Conservation (phyloP, 305 asterid species). For the Fraxinus xanthoxyloides region DNA sequence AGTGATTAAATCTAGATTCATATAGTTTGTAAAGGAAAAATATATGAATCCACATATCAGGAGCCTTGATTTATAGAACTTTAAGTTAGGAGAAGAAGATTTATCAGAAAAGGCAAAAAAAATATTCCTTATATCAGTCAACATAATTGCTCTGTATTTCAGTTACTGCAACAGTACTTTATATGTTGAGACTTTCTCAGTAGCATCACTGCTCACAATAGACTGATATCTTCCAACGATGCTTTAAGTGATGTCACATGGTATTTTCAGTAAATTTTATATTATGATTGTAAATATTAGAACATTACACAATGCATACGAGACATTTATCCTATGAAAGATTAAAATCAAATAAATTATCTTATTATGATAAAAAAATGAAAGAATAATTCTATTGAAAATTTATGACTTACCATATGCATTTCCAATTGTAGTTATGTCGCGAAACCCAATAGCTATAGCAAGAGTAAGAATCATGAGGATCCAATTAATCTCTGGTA, state of each 20-base stretch:
- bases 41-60: background rate
- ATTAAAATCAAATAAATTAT: background rate
- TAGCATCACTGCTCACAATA: background rate
- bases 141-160: background rate
- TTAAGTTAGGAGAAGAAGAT: background rate
- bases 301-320: background rate
- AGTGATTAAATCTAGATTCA: background rate
- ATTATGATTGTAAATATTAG: background rate
- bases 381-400: background rate
- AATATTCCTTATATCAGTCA: background rate
- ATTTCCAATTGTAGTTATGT: slow-evolving; percentile 61
- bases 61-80: background rate
- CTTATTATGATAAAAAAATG: background rate
- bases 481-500: slow-evolving; percentile 81
- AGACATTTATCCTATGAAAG: background rate
- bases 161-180: background rate
- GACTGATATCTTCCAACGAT: background rate
- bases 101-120: background rate
- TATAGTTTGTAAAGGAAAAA: background rate
- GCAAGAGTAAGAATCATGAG: slow-evolving; percentile 79
- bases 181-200: background rate
- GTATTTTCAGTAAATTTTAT: background rate
- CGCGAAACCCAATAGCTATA: slow-evolving; percentile 64
- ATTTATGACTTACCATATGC: slow-evolving; percentile 74
- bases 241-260: background rate